A percentile compares a stretch with the other conserved stretches of the same genome.
Conservation (phyloP, 1,139 yeast species). For the Saccharomyces hybrid region DNA sequence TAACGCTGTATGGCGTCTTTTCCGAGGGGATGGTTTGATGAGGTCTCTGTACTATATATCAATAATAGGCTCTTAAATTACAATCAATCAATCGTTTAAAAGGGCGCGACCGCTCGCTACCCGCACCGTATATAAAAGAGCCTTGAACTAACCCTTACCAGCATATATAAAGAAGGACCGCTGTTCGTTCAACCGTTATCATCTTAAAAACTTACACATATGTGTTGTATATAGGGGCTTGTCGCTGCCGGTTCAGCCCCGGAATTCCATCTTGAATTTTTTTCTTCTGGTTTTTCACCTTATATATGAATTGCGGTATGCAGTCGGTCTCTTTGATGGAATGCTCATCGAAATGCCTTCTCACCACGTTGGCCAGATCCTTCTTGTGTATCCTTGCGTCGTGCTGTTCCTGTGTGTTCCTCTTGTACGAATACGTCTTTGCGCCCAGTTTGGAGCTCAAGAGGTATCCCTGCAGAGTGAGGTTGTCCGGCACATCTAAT, state of each 20-base stretch:
- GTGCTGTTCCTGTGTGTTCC: constrained; percentile 17
- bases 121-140: background rate
- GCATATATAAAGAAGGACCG: background rate
- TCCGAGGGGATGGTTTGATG: background rate
- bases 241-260: constrained; percentile 7
- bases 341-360: constrained; percentile 24
- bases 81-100: background rate
- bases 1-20: background rate
- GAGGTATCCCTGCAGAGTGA: constrained; percentile 28
- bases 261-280: constrained; percentile 32
- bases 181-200: background rate
- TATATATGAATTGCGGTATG: constrained; percentile 32
- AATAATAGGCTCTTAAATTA: background rate
- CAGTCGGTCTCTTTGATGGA: constrained; percentile 28
- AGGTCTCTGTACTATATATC: background rate
- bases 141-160: background rate
- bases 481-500: constrained; percentile 25
- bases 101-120: background rate
- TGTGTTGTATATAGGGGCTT: background rate
- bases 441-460: constrained; percentile 30
- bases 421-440: constrained; percentile 24
- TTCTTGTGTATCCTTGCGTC: constrained; percentile 25
- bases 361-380: constrained; percentile 24
- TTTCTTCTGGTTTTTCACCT: constrained; percentile 28
- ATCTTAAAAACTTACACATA: background rate